Conservation (phyloP, 2,329 filamentous ascomycete species). For the Colletotrichum paranaense region DNA sequence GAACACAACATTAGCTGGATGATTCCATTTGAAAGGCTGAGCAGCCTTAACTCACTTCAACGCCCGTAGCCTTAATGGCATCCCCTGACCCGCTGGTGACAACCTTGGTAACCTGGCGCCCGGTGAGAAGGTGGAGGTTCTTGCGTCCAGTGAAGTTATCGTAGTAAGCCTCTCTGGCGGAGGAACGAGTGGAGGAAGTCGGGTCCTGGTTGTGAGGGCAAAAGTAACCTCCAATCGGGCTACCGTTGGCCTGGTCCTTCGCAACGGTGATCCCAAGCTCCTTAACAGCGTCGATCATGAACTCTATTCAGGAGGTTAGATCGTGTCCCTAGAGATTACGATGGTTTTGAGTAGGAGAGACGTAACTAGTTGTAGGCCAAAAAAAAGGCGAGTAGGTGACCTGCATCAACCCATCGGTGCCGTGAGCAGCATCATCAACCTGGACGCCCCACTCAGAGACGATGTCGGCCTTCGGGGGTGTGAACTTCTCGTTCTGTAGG, state of each 20-base stretch:
- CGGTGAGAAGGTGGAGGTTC: conserved; percentile 44
- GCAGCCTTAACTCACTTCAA: conserved; percentile 26
- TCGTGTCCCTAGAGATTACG: neutral
- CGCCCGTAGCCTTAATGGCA: conserved; percentile 33
- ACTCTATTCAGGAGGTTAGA: conserved; percentile 20
- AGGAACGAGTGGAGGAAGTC: conserved; percentile 41
- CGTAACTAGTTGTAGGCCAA: conserved; percentile 43
- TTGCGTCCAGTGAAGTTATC: conserved; percentile 37
- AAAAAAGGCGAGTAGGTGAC: conserved; percentile 45
- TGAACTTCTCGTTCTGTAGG: conserved; percentile 36
- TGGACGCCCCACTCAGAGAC: conserved; percentile 42
- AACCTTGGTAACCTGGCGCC: conserved; percentile 43
- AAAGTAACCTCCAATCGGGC: conserved; percentile 38
- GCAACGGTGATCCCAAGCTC: conserved; percentile 36
- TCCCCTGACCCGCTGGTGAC: conserved; percentile 21
- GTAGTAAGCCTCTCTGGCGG: conserved; percentile 43
- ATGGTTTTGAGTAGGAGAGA: neutral
- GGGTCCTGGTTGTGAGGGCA: conserved; percentile 40
- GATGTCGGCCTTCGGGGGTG: conserved; percentile 40
- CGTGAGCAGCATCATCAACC: conserved; percentile 41
- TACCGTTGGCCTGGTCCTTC: conserved; percentile 34
- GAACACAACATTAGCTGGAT: neutral
- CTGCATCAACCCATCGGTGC: conserved; percentile 41
- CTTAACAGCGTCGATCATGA: conserved; percentile 36
- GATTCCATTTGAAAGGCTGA: no score